phyloP scores from a whole-genome alignment of 2,329 filamentous ascomycete genomes.

The Aspergillus flavus region DNA sequence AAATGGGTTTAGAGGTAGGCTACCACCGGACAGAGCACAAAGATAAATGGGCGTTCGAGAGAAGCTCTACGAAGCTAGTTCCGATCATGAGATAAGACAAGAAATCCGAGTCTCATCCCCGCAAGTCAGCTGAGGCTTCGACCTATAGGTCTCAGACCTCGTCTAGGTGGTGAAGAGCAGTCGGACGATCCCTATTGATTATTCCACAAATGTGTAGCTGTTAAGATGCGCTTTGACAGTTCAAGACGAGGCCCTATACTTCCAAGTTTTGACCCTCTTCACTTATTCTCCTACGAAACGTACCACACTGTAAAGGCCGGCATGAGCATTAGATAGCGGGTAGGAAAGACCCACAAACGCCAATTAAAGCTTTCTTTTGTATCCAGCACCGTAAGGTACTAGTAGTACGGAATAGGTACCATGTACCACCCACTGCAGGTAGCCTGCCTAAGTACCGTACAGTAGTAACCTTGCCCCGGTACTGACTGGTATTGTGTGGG shows the following conservation, averaged over 20 bases:
- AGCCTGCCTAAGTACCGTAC: too few relatives aligned
- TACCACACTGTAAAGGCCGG: neutral
- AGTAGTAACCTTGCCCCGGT: neutral
- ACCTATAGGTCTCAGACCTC: neutral
- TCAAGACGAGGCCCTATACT: neutral
- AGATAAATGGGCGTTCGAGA: neutral
- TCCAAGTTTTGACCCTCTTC: neutral
- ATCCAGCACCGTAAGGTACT: neutral
- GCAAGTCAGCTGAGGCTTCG: slow-evolving; percentile 4
- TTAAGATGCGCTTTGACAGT: neutral
- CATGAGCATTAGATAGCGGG: neutral
- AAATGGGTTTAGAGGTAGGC: neutral
- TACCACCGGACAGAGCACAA: neutral
- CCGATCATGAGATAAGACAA: slow-evolving; percentile 4
- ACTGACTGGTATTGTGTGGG: neutral
- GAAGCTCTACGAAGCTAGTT: slow-evolving; percentile 4
- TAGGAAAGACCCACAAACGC: neutral
- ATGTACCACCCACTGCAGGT: too few relatives aligned
- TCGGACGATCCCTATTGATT: neutral
- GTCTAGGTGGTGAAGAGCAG: neutral
- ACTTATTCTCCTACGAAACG: neutral
- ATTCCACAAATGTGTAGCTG: neutral
- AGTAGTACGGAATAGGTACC: too few relatives aligned
- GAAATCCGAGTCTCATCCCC: neutral
- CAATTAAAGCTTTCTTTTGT: neutral